Percentiles rank a stretch among this genome's conserved stretches.
phyloP scores from a whole-genome alignment of 768 basidiomycete genomes.

The Psilocybe sp. region DNA sequence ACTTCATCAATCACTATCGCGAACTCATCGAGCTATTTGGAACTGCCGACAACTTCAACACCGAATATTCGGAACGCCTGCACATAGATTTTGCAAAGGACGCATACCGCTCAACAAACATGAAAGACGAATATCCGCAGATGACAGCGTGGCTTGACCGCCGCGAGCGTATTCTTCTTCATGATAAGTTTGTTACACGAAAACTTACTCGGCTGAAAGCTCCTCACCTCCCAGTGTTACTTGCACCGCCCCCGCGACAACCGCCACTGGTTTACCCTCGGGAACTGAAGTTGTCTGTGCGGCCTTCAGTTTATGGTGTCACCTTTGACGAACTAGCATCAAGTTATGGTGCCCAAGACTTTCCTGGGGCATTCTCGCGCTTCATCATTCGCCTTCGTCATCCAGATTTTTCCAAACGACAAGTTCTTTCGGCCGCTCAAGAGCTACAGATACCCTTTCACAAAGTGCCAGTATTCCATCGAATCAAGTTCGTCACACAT shows the following conservation, averaged over 20 bases:
- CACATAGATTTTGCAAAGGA: constrained; percentile 40
- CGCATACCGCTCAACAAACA: constrained; percentile 22
- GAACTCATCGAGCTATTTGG: constrained; percentile 23
- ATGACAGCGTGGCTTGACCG: constrained; percentile 36
- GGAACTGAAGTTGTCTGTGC: neutral
- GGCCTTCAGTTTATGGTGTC: neutral
- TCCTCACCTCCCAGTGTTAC: too few relatives aligned
- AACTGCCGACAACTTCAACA: constrained; percentile 27
- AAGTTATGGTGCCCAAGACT: neutral
- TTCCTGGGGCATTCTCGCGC: neutral
- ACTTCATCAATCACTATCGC: constrained; percentile 17
- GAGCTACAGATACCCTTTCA: neutral
- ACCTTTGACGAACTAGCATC: neutral
- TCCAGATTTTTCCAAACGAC: neutral
- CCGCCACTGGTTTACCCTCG: neutral
- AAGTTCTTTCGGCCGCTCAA: neutral
- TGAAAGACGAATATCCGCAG: constrained; percentile 25
- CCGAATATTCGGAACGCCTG: constrained; percentile 28
- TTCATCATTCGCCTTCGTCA: neutral
- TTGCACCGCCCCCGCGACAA: too few relatives aligned
- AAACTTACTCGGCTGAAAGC: too few relatives aligned
- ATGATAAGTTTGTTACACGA: too few relatives aligned
- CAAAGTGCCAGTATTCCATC: neutral
- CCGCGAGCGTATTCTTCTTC: constrained; percentile 2
- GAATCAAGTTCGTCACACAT: neutral